Base-by-base conservation (phyloP, 225 moss, liverwort and hornwort genomes). In the Ulota crispa region DNA sequence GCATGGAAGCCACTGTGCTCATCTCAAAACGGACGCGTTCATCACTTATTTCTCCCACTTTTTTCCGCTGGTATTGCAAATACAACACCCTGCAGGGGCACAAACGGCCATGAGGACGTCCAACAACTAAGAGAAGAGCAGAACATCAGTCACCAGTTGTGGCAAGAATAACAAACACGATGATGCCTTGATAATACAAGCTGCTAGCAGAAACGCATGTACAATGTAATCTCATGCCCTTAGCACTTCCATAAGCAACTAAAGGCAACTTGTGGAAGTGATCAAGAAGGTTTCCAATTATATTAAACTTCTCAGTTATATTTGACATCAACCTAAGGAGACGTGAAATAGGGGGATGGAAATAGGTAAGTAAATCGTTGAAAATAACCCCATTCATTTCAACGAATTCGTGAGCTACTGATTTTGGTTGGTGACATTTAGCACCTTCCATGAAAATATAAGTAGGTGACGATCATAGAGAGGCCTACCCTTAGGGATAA, bases 1-100 rank as follows among this genome's bases (percentile, higher is more conserved):
- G 94, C 83, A 87, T 93, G 14, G 86, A 89, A 82, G 91, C 94
- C 76, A 98, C 91, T 67, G 97, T 98, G 85, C 92, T 95, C 79
- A 94, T 91, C 80, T 98, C 97, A 82, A 98, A 98, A 39, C 92
- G 88, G 54, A 98, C 97, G 60, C 90, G 94, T 75, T 96, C 89
- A 77, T 98, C 93, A 79, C 92, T 95, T 80, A 98, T 79, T 83
- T 91, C 85, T 89, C 91, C 97, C 72, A 98, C 97, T 72, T 93
- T 92, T 72, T 83, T 84, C 65, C 93, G 89, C 83, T 98, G 97
- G 52, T 98, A 91, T 41, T 89, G 85, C 80, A 98, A 80, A 86
- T 98, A 98, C 68, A 94, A 81, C 19, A 73, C 85, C 88, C 97
- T 98, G 88, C 70, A 86, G 23, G 27, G 12, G 1, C 67, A 62